A percentile compares a stretch with the other conserved stretches of the same genome.
Conservation (phyloP, 305 asterid genomes). For the Lippia alba region DNA sequence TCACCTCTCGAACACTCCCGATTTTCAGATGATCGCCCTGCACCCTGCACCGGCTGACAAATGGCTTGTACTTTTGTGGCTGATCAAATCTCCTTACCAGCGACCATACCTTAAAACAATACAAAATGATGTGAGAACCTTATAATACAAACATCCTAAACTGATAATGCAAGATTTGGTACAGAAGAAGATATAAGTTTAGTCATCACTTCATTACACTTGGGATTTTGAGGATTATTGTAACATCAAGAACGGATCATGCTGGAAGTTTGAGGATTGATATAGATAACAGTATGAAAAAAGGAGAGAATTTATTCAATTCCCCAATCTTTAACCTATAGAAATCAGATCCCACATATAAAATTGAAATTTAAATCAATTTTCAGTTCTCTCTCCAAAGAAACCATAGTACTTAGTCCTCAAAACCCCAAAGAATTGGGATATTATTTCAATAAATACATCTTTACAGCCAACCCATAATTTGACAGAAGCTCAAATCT, state of each 20-base stretch:
- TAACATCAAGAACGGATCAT: background rate
- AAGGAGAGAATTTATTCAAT: background rate
- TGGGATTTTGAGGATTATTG: background rate
- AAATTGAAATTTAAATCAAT: background rate
- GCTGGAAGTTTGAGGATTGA: background rate
- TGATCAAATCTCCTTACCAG: conserved; percentile 90
- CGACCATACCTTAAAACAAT: conserved; percentile 73
- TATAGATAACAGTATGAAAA: background rate
- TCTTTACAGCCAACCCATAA: background rate
- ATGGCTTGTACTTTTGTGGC: conserved; percentile 92
- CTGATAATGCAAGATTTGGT: too few relatives aligned
- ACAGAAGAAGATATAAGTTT: too few relatives aligned
- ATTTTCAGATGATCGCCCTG: conserved; percentile 76
- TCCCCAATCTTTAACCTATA: background rate
- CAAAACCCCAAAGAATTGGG: background rate
- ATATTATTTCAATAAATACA: background rate
- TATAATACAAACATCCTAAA: background rate
- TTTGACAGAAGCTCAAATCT: background rate
- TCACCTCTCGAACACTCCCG: conserved; percentile 85
- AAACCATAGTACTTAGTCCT: background rate
- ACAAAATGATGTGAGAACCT: background rate
- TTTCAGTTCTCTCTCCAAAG: background rate
- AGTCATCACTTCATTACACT: background rate
- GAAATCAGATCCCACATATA: background rate
- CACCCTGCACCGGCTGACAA: conserved; percentile 78